Evolutionary conservation across 495 filamentous ascomycete genomes (phyloP).

Genomic region (Pyronema omphalodes): DNA sequence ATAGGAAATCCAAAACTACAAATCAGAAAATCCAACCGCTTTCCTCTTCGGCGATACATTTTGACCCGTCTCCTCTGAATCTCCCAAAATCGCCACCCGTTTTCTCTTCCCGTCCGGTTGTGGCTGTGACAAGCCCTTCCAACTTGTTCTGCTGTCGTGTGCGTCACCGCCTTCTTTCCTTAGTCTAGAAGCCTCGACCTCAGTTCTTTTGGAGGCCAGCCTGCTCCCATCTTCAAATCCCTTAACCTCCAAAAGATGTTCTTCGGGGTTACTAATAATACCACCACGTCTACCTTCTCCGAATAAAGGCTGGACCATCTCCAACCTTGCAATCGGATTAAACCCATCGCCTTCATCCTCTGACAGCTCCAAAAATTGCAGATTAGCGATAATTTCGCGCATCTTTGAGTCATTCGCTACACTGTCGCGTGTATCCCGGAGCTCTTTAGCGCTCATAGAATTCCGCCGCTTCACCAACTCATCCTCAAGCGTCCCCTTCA

Average conservation of each 20-base stretch:
- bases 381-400: conserved; percentile 58
- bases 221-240: background rate
- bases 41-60: too few relatives aligned
- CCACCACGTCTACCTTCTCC: conserved; percentile 25
- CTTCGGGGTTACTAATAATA: background rate
- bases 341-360: conserved; percentile 28
- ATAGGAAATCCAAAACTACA: too few relatives aligned
- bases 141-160: too few relatives aligned
- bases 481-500: conserved; percentile 72
- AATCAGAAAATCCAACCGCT: too few relatives aligned
- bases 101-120: too few relatives aligned
- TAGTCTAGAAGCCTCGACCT: too few relatives aligned
- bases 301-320: conserved; percentile 40
- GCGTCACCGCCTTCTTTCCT: too few relatives aligned
- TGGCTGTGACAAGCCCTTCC: too few relatives aligned
- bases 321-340: conserved; percentile 38
- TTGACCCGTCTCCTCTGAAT: too few relatives aligned
- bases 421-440: conserved; percentile 41
- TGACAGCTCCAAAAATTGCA: conserved; percentile 42
- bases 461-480: conserved; percentile 55
- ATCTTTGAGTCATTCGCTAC: conserved; percentile 63
- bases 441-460: conserved; percentile 63
- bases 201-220: too few relatives aligned
- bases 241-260: background rate
- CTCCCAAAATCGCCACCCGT: too few relatives aligned